A percentile compares a stretch with the other conserved stretches of the same genome.
These are phyloP conservation scores for Xylaria acuta DNA, from an alignment of 495 filamentous ascomycete species.

Conservation along the genomic window DNA sequence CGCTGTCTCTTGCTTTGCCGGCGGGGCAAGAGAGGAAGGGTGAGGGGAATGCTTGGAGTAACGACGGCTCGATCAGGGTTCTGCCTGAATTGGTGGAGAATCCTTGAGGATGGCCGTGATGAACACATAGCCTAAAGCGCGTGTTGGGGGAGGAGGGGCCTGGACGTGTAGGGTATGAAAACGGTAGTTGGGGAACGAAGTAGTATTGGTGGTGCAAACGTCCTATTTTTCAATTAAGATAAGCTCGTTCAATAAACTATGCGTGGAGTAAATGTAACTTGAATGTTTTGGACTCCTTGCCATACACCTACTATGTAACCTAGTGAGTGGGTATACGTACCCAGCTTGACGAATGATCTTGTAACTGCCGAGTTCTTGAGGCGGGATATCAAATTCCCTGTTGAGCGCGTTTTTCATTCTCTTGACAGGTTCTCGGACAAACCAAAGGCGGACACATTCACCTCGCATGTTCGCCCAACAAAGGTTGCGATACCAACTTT, in stretches of 20 bases:
- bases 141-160: conserved; percentile 23
- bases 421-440: background rate
- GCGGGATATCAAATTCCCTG: conserved; percentile 7
- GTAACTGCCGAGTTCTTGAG: conserved; percentile 13
- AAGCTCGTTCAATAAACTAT: background rate
- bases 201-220: background rate
- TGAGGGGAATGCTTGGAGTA: conserved; percentile 44
- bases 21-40: conserved; percentile 47
- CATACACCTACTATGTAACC: too few species aligned
- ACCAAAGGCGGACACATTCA: background rate
- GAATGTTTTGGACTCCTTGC: background rate
- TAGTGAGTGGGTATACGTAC: background rate
- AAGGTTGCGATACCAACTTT: background rate
- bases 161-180: conserved; percentile 3
- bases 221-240: background rate
- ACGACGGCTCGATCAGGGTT: conserved; percentile 43
- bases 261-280: background rate
- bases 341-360: background rate
- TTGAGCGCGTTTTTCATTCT: background rate
- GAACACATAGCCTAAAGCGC: conserved; percentile 36
- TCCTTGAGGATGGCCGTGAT: conserved; percentile 4
- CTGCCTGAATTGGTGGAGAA: conserved; percentile 50
- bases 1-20: conserved; percentile 53
- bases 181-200: conserved; percentile 35
- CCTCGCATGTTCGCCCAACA: background rate